Evolutionary conservation across 75 land plant genomes (phyloP), one percentile per base, ranked within the genome.

Genomic region (Larix kaempferi): DNA sequence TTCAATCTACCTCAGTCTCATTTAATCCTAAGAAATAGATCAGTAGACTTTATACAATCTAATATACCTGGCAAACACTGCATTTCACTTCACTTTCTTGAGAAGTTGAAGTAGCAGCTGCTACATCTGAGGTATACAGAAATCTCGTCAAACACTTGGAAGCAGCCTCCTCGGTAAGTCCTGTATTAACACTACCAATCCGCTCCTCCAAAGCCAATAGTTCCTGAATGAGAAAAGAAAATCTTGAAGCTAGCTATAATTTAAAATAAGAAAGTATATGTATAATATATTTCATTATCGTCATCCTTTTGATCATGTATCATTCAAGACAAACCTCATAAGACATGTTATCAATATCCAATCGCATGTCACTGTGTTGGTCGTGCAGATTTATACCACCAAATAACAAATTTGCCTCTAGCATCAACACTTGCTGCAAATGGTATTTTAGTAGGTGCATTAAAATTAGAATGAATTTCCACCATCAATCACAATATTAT

Each of bases 291-390:
- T n/a, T 21, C 15, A 16, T 57, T 23, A 49, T 73, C 23, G 19
- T 17, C 13, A 16, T 15, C 14, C 37, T 44, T 76, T 59, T 49
- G 29, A 76, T 21, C 11, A 35, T 29, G 74, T 39, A 17, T 17
- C 25, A 60, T 14, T 7, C 17, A 72, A 41, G 63, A 74, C 84
- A 65, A 74, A 94, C 99, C 94, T 96, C 99, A 78, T 96, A 96
- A 55, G 99, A 90, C 99, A 96, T 96, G 81, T 92, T 86, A 82
- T 96, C 99, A 62, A 96, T 92, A 80, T 96, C 99, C 55, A 96
- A 82, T 82, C 99, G 88, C 93, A 93, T 80, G 76, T 92, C 99
- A 79, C 99, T 87, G 61, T 96, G 95, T 78, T 90, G 94, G 63
- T 96, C 99, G 71, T 90, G 80, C 35, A 87, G 74, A 58, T 74